Percentiles rank a stretch among this genome's conserved stretches.
Evolutionary conservation across 2,329 filamentous ascomycete species (phyloP).

Genomic region (Scedosporium minutisporum): DNA sequence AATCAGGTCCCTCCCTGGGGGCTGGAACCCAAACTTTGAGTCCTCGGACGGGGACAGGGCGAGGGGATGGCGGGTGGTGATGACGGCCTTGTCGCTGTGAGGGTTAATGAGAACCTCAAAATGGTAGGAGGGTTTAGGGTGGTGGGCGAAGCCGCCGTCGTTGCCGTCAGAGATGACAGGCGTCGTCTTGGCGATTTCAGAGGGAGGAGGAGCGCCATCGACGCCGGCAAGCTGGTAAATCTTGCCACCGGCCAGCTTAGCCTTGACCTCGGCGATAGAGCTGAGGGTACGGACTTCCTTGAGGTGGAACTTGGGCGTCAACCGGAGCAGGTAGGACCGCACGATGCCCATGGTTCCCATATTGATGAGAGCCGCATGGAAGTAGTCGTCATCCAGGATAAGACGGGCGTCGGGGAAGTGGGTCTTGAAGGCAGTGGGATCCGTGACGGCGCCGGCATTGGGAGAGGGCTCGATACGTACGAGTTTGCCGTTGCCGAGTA

Average conservation of each 20-base stretch:
- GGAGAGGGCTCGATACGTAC: conserved; percentile 2
- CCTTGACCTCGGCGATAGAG: conserved; percentile 1
- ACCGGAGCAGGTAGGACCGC: conserved; percentile 3
- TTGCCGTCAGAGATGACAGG: conserved; percentile 1
- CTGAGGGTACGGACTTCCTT: conserved; percentile 5
- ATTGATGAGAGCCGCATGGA: conserved; percentile 6
- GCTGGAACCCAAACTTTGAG: conserved; percentile 5
- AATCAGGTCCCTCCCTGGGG: conserved; percentile 5
- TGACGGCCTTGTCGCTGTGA: conserved; percentile 3
- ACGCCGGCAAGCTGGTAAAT: conserved; percentile 1
- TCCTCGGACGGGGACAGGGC: not conserved
- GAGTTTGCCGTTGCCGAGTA: not conserved
- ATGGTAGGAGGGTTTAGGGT: conserved; percentile 4
- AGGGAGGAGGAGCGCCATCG: not conserved
- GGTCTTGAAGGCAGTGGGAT: not conserved
- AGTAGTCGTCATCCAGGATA: conserved; percentile 4
- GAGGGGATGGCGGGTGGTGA: conserved; percentile 5
- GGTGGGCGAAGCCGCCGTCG: conserved; percentile 3
- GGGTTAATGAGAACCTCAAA: conserved; percentile 6
- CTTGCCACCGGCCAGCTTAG: not conserved
- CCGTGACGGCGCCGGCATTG: not conserved
- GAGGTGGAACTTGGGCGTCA: conserved; percentile 4
- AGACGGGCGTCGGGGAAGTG: not conserved
- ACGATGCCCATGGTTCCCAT: conserved; percentile 8
- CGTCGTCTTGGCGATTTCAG: not conserved